Percentiles rank a stretch among this genome's conserved stretches.
Evolutionary conservation across 192 early-diverging fungal genomes (phyloP).

Genomic region (Coemansia sp.): DNA sequence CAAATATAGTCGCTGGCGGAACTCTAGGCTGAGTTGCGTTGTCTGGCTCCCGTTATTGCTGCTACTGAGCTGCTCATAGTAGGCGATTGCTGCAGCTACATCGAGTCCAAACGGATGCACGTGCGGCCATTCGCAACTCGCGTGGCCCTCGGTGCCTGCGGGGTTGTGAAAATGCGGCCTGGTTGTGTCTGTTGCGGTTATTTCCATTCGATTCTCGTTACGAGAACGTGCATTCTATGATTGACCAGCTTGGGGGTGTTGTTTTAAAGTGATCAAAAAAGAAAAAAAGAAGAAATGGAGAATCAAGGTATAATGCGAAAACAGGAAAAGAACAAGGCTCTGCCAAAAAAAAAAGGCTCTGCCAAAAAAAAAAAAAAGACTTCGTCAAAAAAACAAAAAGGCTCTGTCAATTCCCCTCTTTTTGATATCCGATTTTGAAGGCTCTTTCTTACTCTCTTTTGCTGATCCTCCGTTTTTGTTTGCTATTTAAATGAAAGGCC

Average conservation of each 20-base stretch:
- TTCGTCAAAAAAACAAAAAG: no score
- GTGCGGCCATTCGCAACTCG: background rate
- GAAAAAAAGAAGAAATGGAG: no score
- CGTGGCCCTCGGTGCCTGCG: background rate
- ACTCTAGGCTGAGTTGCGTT: background rate
- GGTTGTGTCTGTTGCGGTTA: background rate
- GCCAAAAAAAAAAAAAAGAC: no score
- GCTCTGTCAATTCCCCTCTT: no score
- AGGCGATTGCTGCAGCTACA: conserved; percentile 18
- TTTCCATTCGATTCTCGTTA: background rate
- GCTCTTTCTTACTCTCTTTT: background rate
- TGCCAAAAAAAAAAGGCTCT: no score
- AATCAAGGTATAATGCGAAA: no score
- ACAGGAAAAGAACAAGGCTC: no score
- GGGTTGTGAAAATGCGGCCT: background rate
- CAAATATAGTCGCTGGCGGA: background rate
- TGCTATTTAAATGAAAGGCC: background rate
- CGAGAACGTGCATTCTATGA: background rate
- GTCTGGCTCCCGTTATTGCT: background rate
- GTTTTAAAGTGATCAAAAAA: no score
- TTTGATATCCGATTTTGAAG: no score
- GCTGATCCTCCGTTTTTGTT: background rate
- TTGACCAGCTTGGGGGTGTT: no score
- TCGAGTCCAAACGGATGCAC: conserved; percentile 24
- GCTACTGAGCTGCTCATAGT: conserved; percentile 4